A percentile compares a stretch with the other conserved stretches of the same genome.
These are phyloP conservation scores for Rhizomucor pusillus DNA, from an alignment of 371 early-diverging fungal genomes.

Conservation along the genomic window DNA sequence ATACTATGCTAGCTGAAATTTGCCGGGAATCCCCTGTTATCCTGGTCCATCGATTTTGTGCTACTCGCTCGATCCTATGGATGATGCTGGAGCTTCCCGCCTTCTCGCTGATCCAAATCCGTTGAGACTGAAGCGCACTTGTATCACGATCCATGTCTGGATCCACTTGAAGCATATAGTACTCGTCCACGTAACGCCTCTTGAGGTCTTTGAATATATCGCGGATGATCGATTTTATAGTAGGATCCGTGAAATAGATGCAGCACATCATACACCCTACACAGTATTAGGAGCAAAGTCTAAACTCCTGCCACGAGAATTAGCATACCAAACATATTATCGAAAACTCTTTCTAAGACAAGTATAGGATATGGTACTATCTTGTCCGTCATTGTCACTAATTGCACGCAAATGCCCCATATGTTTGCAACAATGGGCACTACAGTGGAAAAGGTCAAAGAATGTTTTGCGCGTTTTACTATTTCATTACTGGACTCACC, in stretches of 20 bases:
- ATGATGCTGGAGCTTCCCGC: background rate
- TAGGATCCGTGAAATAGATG: slow-evolving; percentile 40
- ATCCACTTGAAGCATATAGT: slow-evolving; percentile 15
- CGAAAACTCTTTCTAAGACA: slow-evolving; percentile 28
- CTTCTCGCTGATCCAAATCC: background rate
- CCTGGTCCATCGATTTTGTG: no score
- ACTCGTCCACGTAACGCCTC: slow-evolving; percentile 31
- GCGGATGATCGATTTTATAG: slow-evolving; percentile 16
- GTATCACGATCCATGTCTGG: background rate
- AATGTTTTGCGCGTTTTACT: no score
- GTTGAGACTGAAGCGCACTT: background rate
- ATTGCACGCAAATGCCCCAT: slow-evolving; percentile 33
- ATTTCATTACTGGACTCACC: background rate
- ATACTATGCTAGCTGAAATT: background rate
- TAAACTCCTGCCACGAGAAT: background rate
- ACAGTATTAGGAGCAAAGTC: background rate
- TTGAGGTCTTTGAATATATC: slow-evolving; percentile 11
- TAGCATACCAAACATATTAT: slow-evolving; percentile 26
- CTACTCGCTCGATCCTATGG: background rate
- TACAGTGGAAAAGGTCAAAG: background rate
- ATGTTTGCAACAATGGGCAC: slow-evolving; percentile 35
- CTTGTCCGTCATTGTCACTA: slow-evolving; percentile 6
- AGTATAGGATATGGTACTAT: slow-evolving; percentile 24
- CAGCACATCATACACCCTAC: slow-evolving; percentile 32
- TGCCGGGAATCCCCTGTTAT: background rate